Evolutionary conservation across 1,284 basidiomycete species (phyloP).

Genomic region (Xanthoconium separans): DNA sequence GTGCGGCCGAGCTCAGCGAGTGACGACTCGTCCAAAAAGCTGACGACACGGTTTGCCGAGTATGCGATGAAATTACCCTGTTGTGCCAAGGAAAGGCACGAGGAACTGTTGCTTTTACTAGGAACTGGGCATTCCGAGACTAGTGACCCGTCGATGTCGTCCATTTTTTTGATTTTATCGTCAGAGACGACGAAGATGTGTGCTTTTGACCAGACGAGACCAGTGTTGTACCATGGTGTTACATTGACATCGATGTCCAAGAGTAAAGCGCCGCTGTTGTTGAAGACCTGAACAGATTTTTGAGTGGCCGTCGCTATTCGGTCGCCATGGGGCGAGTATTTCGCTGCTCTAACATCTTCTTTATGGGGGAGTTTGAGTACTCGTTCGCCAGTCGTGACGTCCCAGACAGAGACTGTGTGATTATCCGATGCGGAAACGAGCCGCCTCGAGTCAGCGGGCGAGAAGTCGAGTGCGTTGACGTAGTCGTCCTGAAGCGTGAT

Average conservation of each 20-base stretch:
- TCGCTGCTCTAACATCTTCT: not conserved
- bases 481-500: not conserved
- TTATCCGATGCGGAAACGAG: not conserved
- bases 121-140: not conserved
- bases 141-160: not conserved
- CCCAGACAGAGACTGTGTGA: not conserved
- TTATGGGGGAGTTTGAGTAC: not conserved
- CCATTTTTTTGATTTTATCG: not conserved
- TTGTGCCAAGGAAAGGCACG: not conserved
- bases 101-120: not conserved
- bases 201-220: not conserved
- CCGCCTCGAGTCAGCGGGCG: not conserved
- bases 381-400: not conserved
- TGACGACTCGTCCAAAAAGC: not conserved
- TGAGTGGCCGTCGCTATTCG: not conserved
- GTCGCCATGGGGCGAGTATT: not conserved
- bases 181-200: not conserved
- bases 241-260: not conserved
- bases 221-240: not conserved
- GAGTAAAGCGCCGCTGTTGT: not conserved
- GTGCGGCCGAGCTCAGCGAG: not conserved
- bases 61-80: not conserved
- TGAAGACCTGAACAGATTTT: not conserved
- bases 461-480: not conserved
- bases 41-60: not conserved